Base-by-base conservation (phyloP, 495 filamentous ascomycete genomes). In the Staphylotrichum longicolle region DNA sequence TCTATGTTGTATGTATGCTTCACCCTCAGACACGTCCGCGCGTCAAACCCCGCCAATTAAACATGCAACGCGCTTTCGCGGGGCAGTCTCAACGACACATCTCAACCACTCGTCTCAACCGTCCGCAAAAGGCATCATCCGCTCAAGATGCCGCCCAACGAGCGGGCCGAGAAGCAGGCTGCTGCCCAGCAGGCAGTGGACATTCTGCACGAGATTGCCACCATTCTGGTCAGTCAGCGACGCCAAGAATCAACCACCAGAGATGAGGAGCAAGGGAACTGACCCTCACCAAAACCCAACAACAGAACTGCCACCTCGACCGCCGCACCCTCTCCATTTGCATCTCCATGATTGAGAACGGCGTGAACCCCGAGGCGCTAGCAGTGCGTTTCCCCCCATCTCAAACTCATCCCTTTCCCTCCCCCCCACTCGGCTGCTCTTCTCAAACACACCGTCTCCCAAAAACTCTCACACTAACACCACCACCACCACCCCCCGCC, bases 171-270 rank as follows among this genome's bases (percentile, higher is more conserved):
- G 58, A 96, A 95, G 75, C 90, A 91, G 66, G 86, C 88, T 70
- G 93, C 93, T 14, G 94, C 94, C n/a, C 87, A 91, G 33, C 91
- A 98, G 74, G 91, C 95, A 60, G 91, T 98, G 62, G 92, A 98
- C 75, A 93, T 98, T 61, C 82, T 98, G 51, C 86, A 94, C 62
- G 94, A 98, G 74, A 96, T 98, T 63, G 91, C 93, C 44, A 89
- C 85, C 15, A 82, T 98, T 20, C 80, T 98, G 54, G 94, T 97
- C 45, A 55, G 72, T 62, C 34, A 14, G 7, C 48, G 9, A 14
- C 46, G 61, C 50, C 32, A 51, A 12, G 32, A 9, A 33, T 42
- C 54, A 27, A 57, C 20, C 30, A 34, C 32, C 4, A 32, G 7
- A 52, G 51, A 41, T 20, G 4, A 7, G 44, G 9, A 55, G 47